Evolutionary conservation across 768 basidiomycete genomes (phyloP).

Genomic region (Mycena olivaceomarginata): DNA sequence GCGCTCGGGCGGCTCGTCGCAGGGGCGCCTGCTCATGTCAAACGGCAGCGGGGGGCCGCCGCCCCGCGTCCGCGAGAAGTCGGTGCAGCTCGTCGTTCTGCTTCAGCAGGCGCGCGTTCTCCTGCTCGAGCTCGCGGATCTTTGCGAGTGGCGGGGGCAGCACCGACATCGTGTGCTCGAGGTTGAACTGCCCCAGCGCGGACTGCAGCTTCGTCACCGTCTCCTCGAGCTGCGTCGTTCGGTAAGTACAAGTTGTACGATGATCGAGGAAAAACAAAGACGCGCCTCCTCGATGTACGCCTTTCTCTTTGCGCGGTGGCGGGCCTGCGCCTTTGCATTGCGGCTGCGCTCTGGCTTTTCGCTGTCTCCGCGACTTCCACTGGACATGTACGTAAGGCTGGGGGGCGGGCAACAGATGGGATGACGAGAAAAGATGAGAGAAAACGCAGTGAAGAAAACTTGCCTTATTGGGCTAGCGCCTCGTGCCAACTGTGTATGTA

Average conservation of each 20-base stretch:
- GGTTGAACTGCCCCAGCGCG: slow-evolving; percentile 76
- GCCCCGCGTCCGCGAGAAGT: slow-evolving; percentile 70
- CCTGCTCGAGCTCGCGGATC: slow-evolving; percentile 89
- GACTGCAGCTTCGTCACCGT: slow-evolving; percentile 90
- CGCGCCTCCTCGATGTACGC: slow-evolving; percentile 93
- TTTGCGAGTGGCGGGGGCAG: slow-evolving; percentile 83
- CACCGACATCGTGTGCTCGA: slow-evolving; percentile 80
- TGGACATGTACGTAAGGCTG: background rate
- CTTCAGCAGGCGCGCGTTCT: slow-evolving; percentile 80
- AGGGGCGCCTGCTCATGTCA: slow-evolving; percentile 55
- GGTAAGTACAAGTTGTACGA: too few relatives aligned
- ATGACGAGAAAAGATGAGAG: slow-evolving; percentile 17
- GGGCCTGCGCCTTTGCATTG: slow-evolving; percentile 91
- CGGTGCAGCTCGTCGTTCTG: slow-evolving; percentile 87
- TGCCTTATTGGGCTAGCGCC: background rate
- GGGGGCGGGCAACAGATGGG: background rate
- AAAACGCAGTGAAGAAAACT: slow-evolving; percentile 1
- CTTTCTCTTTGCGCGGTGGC: slow-evolving; percentile 93
- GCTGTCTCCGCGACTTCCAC: background rate
- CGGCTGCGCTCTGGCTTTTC: slow-evolving; percentile 89
- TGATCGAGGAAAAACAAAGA: slow-evolving; percentile 3
- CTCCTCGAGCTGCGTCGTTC: slow-evolving; percentile 78
- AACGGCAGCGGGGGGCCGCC: slow-evolving; percentile 67
- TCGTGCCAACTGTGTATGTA: background rate
- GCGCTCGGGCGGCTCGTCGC: slow-evolving; percentile 64